Evolutionary conservation across 306 rosid genomes (phyloP).

Genomic region (Luffa aegyptiaca): DNA sequence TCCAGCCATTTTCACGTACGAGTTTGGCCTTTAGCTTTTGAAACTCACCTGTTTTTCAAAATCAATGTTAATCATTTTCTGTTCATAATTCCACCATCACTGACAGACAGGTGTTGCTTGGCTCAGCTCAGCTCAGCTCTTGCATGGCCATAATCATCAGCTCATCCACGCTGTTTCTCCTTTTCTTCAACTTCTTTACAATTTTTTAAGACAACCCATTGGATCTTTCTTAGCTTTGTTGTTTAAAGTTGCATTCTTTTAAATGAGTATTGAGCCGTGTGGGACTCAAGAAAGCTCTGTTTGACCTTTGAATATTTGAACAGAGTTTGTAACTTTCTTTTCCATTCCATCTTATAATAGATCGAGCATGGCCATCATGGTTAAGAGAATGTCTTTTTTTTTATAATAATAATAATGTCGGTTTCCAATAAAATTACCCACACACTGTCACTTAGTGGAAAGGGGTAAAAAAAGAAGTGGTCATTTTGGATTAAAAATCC

Average conservation of each 20-base stretch:
- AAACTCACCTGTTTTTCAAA: background rate
- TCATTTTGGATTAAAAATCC: background rate
- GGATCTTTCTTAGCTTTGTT: background rate
- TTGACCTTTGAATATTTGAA: background rate
- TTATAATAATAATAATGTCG: background rate
- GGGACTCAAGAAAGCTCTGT: background rate
- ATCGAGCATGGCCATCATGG: too few relatives aligned
- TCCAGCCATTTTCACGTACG: background rate
- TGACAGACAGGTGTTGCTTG: background rate
- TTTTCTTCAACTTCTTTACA: background rate
- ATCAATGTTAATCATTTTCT: background rate
- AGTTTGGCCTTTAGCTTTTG: background rate
- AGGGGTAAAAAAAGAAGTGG: background rate
- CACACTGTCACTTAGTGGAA: background rate
- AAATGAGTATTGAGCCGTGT: background rate
- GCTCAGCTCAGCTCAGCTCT: too few relatives aligned
- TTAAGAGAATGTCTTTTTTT: too few relatives aligned
- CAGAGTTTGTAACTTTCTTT: slow-evolving; percentile 2
- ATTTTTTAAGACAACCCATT: background rate
- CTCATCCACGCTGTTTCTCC: background rate
- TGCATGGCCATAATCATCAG: background rate
- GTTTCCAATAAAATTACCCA: background rate
- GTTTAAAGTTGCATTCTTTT: background rate
- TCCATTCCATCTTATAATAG: background rate
- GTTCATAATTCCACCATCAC: background rate